Base-by-base conservation (phyloP, 495 filamentous ascomycete species). In the Neurospora africana region DNA sequence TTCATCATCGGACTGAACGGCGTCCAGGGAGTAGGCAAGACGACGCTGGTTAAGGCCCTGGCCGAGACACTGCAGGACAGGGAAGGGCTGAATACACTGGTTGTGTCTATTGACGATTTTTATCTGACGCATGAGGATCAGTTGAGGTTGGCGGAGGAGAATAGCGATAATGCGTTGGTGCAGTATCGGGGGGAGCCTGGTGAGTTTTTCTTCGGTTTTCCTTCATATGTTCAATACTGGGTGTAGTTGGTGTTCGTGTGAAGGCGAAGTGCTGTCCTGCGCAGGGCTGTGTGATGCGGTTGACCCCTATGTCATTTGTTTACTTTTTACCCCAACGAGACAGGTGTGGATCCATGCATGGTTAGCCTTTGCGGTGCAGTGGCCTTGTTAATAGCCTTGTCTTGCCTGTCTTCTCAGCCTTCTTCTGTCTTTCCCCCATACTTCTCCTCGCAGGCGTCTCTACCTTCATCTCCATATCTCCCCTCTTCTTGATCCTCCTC, bases 21-120 rank as follows among this genome's bases (percentile, higher is more conserved):
- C 69, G 85, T 96, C 19, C 94, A 97, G 80, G 94, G 94, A 68
- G 92, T 91, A 65, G 95, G 95, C 47, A 98, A 98, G 82, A 95
- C 94, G 2, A 94, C 94, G 4, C 85, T 98, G 75, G 94, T 94
- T 7, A 87, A 88, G 36, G 86, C 86, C 10, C 87, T 97, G 27
- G 83, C 88, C 68, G 76, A 86, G 23, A 90, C 86, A n/a, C 87
- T 97, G 41, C 83, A 84, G 70, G 83, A 86, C n/a, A 84, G 87
- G 33, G 87, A 93, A 79, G 86, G 84, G 11, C 85, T 97, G 44
- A 83, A 88, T 70, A 93, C 92, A 5, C 83, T 91, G 40, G 92
- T 94, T 9, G 85, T 93, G 76, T 94, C 91, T 77, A 93, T 97
- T 71, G 95, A 98, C 80, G 94, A 98, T 80, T 88, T 98, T 71